Percentiles rank a stretch among this genome's conserved stretches.
These are phyloP conservation scores for Dalechampia spathulata DNA, from an alignment of 441 rosid genomes.

Conservation along the genomic window DNA sequence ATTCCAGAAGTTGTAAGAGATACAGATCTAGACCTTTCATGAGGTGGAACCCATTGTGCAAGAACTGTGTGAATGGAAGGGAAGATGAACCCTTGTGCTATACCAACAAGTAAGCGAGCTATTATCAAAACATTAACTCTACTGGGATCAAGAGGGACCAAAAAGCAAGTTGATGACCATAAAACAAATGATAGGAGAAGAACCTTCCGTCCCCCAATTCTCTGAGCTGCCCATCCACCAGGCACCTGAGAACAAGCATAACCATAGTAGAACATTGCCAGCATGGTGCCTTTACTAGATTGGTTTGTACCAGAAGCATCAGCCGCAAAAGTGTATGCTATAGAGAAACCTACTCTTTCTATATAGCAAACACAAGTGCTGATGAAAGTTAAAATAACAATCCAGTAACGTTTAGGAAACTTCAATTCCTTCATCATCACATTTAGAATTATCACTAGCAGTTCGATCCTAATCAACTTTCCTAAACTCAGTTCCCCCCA, in stretches of 20 bases:
- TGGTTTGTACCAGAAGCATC: slow-evolving; percentile 85
- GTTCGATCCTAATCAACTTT: background rate
- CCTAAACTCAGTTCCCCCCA: slow-evolving; percentile 4
- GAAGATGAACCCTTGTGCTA: slow-evolving; percentile 93
- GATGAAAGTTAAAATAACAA: slow-evolving; percentile 75
- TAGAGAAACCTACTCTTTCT: slow-evolving; percentile 94
- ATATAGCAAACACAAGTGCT: slow-evolving; percentile 87
- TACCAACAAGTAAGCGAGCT: slow-evolving; percentile 92
- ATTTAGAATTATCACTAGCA: slow-evolving; percentile 15
- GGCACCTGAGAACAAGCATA: slow-evolving; percentile 95
- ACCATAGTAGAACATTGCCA: slow-evolving; percentile 80
- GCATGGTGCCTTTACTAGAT: slow-evolving; percentile 79
- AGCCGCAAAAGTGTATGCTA: slow-evolving; percentile 85
- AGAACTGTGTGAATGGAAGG: slow-evolving; percentile 94
- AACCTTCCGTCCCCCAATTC: slow-evolving; percentile 75
- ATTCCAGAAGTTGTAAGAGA: slow-evolving; percentile 92
- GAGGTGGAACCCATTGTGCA: slow-evolving; percentile 98
- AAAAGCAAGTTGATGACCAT: slow-evolving; percentile 86
- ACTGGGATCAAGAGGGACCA: slow-evolving; percentile 79
- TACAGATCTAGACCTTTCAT: slow-evolving; percentile 89
- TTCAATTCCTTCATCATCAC: slow-evolving; percentile 39
- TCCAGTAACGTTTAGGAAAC: slow-evolving; percentile 70
- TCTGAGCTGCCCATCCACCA: slow-evolving; percentile 98
- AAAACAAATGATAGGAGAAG: slow-evolving; percentile 81
- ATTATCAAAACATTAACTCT: slow-evolving; percentile 46